Base-by-base conservation (phyloP, 2,329 filamentous ascomycete genomes). In the Penicillium sp. region DNA sequence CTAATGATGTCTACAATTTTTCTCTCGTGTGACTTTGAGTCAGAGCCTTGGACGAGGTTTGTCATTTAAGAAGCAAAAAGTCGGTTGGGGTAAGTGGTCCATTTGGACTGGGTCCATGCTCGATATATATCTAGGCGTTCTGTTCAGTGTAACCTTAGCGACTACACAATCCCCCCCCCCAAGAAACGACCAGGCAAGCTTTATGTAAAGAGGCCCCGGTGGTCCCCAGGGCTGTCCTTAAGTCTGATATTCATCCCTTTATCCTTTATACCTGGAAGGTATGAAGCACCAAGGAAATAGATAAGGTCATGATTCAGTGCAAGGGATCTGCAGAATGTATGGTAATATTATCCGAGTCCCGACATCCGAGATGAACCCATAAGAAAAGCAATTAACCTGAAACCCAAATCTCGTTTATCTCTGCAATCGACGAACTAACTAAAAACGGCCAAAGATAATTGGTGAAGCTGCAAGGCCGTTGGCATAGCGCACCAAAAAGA, bases 241-340 rank as follows among this genome's bases (percentile, higher is more conserved):
- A 31, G 29, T 37, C n/a, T n/a, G 5, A 37, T 10, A 8, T 19
- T 19, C 10, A 19, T 39, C 35, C 35, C 35, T 39, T 39, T 10
- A n/a, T n/a, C 4, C 7, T 19, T 19, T n/a, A 19, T 19, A 9
- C 8, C 35, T 19, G 8, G 3, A 19, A 19, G 35, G 35, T 19
- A 47, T 29, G 44, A 26, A 47, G 7, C 25, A 29, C 6, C 8
- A 10, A 35, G 31, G 31, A 16, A n/a, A n/a, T 33, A 33, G 31
- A 16, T 33, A 33, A 14, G 31, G 31, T 16, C 31, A 19, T 35
- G 27, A 26, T 25, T 26, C 44, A 7, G 29, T 37, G 47, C 14
- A 26, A 60, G 60, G 61, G 62, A 66, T 63, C 62, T 51, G 53
- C 45, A 29, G 13, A 14, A 16, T 33, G 25, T 21, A 37, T 16